Evolutionary conservation across 108 stramenopile genomes (phyloP).

Genomic region (Nannochloropsis gaditana): DNA sequence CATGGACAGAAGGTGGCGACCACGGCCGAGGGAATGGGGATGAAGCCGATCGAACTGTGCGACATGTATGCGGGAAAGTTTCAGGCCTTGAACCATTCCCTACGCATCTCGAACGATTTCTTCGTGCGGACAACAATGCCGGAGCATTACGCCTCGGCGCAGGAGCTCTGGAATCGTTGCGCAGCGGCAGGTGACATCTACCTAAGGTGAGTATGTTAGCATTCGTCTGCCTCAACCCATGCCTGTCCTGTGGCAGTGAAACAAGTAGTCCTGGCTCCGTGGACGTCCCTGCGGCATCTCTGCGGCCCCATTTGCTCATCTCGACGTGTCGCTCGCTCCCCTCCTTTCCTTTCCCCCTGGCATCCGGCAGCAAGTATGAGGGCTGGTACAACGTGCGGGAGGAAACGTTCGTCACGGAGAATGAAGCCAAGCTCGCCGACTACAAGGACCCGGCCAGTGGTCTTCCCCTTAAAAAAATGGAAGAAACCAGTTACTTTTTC

Average conservation of each 20-base stretch:
- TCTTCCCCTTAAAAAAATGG: conserved; percentile 77
- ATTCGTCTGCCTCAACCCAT: too few relatives aligned
- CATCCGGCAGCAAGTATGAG: conserved; percentile 15
- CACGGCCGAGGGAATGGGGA: conserved; percentile 70
- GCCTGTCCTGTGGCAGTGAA: too few relatives aligned
- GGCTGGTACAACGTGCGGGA: conserved; percentile 98
- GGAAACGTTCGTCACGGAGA: conserved; percentile 92
- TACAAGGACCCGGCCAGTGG: conserved; percentile 80
- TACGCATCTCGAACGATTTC: conserved; percentile 80
- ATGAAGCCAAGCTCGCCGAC: conserved; percentile 75
- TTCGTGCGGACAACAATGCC: conserved; percentile 87
- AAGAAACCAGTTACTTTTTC: conserved; percentile 97
- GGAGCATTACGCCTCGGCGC: conserved; percentile 76
- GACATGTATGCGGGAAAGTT: conserved; percentile 66
- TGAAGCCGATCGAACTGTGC: conserved; percentile 81
- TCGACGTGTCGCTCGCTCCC: neutral
- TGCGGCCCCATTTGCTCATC: neutral
- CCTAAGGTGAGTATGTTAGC: conserved; percentile 44
- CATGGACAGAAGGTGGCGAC: conserved; percentile 98
- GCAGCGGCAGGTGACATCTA: conserved; percentile 82
- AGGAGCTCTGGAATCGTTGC: conserved; percentile 77
- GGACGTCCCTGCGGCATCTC: too few relatives aligned
- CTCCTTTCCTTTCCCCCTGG: neutral
- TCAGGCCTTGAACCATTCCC: conserved; percentile 78
- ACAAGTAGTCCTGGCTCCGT: too few relatives aligned